Conservation (phyloP, 257 asterid genomes). For the Fraxinus americana region DNA sequence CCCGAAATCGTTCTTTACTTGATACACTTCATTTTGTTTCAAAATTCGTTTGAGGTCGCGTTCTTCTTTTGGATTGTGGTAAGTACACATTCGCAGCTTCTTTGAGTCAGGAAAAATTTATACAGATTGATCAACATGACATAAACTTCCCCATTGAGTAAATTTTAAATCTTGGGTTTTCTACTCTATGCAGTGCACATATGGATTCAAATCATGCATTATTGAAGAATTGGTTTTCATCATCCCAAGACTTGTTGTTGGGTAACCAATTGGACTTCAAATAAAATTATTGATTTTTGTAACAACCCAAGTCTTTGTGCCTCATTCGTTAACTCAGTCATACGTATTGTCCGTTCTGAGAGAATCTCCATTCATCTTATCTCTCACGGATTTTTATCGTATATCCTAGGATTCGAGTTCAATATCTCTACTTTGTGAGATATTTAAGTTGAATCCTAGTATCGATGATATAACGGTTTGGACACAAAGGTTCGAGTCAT, state of each 20-base stretch:
- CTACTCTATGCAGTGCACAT: conserved; percentile 54
- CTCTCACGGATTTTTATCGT: no score
- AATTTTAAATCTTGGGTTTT: background rate
- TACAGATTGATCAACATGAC: no score
- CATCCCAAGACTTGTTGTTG: conserved; percentile 68
- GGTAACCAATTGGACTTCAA: conserved; percentile 44
- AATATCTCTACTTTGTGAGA: no score
- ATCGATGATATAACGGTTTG: no score
- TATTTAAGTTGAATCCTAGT: no score
- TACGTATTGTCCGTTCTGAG: no score
- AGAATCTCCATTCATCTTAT: no score
- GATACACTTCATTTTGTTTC: conserved; percentile 93
- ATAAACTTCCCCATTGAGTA: background rate
- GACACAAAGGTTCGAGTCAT: no score
- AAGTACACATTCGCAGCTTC: conserved; percentile 6
- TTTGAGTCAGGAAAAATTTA: no score
- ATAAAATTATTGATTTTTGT: background rate
- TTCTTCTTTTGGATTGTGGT: conserved; percentile 94
- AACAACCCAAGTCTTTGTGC: background rate
- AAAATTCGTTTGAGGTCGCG: conserved; percentile 84
- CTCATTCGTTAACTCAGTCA: no score
- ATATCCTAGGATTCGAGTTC: rapidly evolving
- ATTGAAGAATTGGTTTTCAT: conserved; percentile 70
- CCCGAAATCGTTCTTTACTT: conserved; percentile 71
- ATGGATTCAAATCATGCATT: conserved; percentile 83